These are phyloP conservation scores for Populus hybrid DNA, from an alignment of 441 rosid genomes.

Conservation along the genomic window DNA sequence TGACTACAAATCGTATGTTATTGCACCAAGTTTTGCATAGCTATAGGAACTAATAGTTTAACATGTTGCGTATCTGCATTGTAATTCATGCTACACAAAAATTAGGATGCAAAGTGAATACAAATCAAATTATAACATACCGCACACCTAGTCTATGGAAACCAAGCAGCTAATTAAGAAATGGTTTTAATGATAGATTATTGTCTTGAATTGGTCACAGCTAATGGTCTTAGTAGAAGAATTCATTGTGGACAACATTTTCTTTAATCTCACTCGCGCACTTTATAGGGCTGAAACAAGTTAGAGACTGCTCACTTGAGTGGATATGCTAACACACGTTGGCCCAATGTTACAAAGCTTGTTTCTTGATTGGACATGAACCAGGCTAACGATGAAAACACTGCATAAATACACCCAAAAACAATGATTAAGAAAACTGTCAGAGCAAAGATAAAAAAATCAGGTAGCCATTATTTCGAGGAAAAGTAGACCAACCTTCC, in stretches of 20 bases:
- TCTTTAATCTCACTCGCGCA: neutral
- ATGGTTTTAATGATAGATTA: neutral
- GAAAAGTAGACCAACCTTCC: slow-evolving; percentile 64
- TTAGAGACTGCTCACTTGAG: slow-evolving; percentile 66
- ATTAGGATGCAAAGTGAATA: neutral
- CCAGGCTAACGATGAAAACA: slow-evolving; percentile 96
- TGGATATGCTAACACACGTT: slow-evolving; percentile 90
- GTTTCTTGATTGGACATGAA: slow-evolving; percentile 99
- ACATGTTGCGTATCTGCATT: neutral
- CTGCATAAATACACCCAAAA: slow-evolving; percentile 45
- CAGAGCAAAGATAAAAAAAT: slow-evolving; percentile 7
- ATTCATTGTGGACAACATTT: neutral
- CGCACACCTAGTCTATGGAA: neutral
- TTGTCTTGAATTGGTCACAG: too few species aligned
- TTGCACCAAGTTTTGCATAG: neutral
- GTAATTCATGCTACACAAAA: neutral
- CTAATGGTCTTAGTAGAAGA: neutral
- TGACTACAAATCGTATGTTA: neutral
- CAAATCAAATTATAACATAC: neutral
- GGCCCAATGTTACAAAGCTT: slow-evolving; percentile 95
- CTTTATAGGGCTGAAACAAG: neutral
- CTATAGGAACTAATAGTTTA: neutral
- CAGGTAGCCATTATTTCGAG: neutral
- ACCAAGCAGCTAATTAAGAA: neutral
- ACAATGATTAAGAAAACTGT: slow-evolving; percentile 22